These are phyloP conservation scores for Mucor plumbeus DNA, from an alignment of 371 early-diverging fungal genomes.

Conservation along the genomic window DNA sequence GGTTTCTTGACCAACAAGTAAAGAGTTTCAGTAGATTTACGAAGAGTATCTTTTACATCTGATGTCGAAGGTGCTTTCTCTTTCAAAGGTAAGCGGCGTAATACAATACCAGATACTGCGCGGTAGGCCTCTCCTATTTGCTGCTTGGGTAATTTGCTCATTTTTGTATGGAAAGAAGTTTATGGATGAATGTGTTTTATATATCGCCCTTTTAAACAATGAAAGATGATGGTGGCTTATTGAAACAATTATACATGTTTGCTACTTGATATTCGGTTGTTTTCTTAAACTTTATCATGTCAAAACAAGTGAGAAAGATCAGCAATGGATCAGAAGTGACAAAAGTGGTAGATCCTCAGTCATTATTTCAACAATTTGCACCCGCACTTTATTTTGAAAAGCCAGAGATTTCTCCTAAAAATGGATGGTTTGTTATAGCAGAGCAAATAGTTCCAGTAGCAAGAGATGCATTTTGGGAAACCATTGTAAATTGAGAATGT, in stretches of 20 bases:
- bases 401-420: conserved; percentile 15
- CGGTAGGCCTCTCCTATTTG: conserved; percentile 25
- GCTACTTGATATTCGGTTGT: not conserved
- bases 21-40: conserved; percentile 38
- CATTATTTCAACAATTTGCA: conserved; percentile 41
- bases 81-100: conserved; percentile 18
- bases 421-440: conserved; percentile 37
- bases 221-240: not conserved
- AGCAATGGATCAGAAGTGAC: not conserved
- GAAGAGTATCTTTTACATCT: conserved; percentile 5
- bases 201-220: not conserved
- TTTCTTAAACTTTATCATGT: not conserved
- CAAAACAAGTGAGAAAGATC: not conserved
- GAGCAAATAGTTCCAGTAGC: conserved; percentile 42
- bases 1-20: conserved; percentile 80
- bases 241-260: not conserved
- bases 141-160: conserved; percentile 9
- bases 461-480: conserved; percentile 44
- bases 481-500: conserved; percentile 35
- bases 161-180: not conserved
- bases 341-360: conserved; percentile 25
- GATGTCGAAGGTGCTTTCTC: not conserved
- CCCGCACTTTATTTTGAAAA: conserved; percentile 38
- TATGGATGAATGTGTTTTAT: no score
- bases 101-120: conserved; percentile 25